A percentile compares a stretch with the other conserved stretches of the same genome.
Conservation (phyloP, 2,329 filamentous ascomycete species). For the Aspergillus sp. region DNA sequence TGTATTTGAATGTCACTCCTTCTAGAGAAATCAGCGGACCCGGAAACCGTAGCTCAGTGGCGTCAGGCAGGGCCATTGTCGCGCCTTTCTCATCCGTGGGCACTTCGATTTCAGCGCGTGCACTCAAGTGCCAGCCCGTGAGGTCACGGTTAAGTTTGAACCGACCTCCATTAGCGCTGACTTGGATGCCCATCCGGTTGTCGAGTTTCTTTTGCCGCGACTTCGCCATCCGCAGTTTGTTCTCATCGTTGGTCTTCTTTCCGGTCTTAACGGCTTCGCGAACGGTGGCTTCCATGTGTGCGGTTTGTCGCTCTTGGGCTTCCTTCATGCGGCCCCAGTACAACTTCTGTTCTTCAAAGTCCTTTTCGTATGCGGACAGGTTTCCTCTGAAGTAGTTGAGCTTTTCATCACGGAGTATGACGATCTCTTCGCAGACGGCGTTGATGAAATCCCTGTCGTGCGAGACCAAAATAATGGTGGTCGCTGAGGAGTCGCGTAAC, state of each 20-base stretch:
- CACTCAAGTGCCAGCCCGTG: conserved; percentile 57
- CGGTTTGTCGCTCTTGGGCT: conserved; percentile 74
- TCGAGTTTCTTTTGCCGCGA: conserved; percentile 82
- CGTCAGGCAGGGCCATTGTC: conserved; percentile 58
- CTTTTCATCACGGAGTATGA: conserved; percentile 70
- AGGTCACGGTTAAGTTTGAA: conserved; percentile 81
- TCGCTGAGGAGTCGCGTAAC: conserved; percentile 51
- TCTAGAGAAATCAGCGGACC: conserved; percentile 72
- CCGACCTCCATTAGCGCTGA: conserved; percentile 66
- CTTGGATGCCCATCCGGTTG: conserved; percentile 73
- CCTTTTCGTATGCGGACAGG: conserved; percentile 67
- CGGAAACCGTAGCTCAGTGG: conserved; percentile 70
- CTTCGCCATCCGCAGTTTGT: conserved; percentile 81
- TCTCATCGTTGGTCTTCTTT: conserved; percentile 75
- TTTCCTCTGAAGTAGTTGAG: conserved; percentile 74
- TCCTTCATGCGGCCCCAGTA: conserved; percentile 74
- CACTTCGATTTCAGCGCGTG: conserved; percentile 68
- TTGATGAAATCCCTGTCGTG: conserved; percentile 82
- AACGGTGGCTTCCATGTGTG: conserved; percentile 77
- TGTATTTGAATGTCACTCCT: conserved; percentile 65
- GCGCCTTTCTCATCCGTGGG: conserved; percentile 60
- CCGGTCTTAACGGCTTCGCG: conserved; percentile 71
- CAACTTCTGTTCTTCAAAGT: conserved; percentile 62
- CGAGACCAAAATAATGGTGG: conserved; percentile 74
- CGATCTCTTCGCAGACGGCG: conserved; percentile 69